Base-by-base conservation (phyloP, 208 protist species). In the Trypanosoma melophagium region DNA sequence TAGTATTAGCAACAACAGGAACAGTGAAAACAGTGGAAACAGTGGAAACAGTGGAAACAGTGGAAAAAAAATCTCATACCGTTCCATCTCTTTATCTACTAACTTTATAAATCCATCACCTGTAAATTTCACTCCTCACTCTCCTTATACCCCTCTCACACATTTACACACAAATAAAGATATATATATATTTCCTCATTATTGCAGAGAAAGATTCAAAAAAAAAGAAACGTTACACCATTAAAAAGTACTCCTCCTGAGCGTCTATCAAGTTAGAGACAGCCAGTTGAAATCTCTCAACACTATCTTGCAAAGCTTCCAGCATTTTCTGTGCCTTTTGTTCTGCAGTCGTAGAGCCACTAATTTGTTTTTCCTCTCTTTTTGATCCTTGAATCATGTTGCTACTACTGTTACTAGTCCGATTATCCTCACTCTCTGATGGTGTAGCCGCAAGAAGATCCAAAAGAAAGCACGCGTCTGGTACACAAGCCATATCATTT, bases 181-280 rank as follows among this genome's bases (percentile, higher is more conserved):
- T 35, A 35, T 35, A 35, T 35, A 35, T 35, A 35, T 35, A 35
- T 35, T 35, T 5, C 28, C 28, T 35, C 28, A 35, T 35, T 5
- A 35, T 35, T 35, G 28, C 28, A 7, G 28, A 35, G 28, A 35
- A 35, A 35, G 28, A 35, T 35, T 7, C 28, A 47, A 47, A 47
- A 47, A 47, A 47, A 47, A 47, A 47, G 10, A 47, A 47, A 47
- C 42, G 9, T 8, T 74, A 74, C 41, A 68, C 53, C 52, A 74
- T 64, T 17, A 77, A 64, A 69, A 96, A 96, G 64, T 71, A 86
- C 38, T 76, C 63, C 60, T 96, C 90, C 54, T 96, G 85, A 25
- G 68, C 68, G 35, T 93, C 87, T 13, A 96, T 74, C 52, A 96
- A 57, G 52, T 94, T 86, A 0, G 90, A 80, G 53, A 94, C 90